Evolutionary conservation across 306 rosid genomes (phyloP), one percentile per base, ranked within the genome.

Genomic region (Malus orientalis): DNA sequence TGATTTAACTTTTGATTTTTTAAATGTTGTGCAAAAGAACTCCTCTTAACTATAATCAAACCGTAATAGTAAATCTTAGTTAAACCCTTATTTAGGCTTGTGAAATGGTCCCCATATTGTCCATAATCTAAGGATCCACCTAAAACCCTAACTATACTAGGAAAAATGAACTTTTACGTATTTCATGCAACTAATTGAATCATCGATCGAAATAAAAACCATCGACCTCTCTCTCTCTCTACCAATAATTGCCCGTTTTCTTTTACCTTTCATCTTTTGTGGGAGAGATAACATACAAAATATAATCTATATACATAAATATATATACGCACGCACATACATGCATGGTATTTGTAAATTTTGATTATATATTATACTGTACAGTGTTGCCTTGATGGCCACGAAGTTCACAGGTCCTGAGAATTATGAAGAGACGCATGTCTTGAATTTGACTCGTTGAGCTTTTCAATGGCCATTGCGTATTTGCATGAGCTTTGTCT

Each of bases 381-480:
- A 14, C 67, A 61, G 67, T 32, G 47, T 15, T 38, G 66, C 76
- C 78, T 74, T 74, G 79, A 77, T 67, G 73, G 4, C 67, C 76
- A 60, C 82, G 70, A 69, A 78, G 65, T 67, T 67, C 53, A 81
- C 64, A 44, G 72, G 72, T 68, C 71, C 83, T 23, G 33, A 67
- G 71, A 71, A 75, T 71, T 65, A 32, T 4, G 73, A 36, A 67
- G 67, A 77, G 27, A 69, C 76, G 69, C 74, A 8, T 69, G 79
- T 69, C 74, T 59, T 40, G 53, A 76, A 84, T 27, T 85, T 85
- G 86, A 82, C 82, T 80, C 79, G 47, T 78, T 83, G 75, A 80
- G 38, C 78, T 47, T 77, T 36, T 84, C 77, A 87, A 79, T 10
- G 22, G 73, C 55, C 65, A 42, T 60, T 25, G 40, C 4, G 16